Evolutionary conservation across 2,329 filamentous ascomycete species (phyloP), one percentile per base, ranked within the genome.

Genomic region (Diaporthe sp.): DNA sequence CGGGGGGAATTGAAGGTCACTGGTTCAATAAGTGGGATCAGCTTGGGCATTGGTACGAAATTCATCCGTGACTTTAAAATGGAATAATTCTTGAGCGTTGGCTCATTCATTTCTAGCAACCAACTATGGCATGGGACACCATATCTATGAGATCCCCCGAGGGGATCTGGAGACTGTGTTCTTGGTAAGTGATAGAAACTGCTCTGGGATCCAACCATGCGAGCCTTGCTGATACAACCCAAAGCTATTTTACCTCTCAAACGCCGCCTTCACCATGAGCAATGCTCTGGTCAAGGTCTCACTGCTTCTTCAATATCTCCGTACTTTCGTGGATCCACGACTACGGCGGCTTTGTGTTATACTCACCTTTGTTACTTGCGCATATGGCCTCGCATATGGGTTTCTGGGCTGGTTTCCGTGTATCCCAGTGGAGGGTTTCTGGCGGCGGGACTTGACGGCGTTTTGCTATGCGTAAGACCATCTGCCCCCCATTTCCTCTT

Each of bases 381-480:
- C 77, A 1, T 81, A 79, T 77, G 80, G 79, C 15, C 3, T 71
- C 6, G 77, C 70, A 0, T 81, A 77, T 61, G 74, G 77, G 0
- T 79, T 81, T 42, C 75, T 81, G 72, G 78, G 71, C 25, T 80
- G 78, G 78, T 72, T 81, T 7, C 80, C 80, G 1, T 81, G 80
- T 62, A 79, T 81, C 42, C 80, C 80, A 0, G 70, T 78, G 4
- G 46, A 59, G 12, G 78, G 74, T 5, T 81, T 79, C 70, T 81
- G 79, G 79, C 46, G 15, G 15, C 65, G 65, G 9, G 28, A 69
- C 1, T 0, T 55, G n/a, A n/a, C 42, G 8, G 65, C 65, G 19
- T 55, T 55, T 28, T 69, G 49, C 49, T 69, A 69, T 15, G 65
- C n/a, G 65, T 69, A 12, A 69, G 65, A n/a, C n/a, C 9, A 5